Evolutionary conservation across 164 flowering plant species (phyloP).

Genomic region (Vitis rotundifolia): DNA sequence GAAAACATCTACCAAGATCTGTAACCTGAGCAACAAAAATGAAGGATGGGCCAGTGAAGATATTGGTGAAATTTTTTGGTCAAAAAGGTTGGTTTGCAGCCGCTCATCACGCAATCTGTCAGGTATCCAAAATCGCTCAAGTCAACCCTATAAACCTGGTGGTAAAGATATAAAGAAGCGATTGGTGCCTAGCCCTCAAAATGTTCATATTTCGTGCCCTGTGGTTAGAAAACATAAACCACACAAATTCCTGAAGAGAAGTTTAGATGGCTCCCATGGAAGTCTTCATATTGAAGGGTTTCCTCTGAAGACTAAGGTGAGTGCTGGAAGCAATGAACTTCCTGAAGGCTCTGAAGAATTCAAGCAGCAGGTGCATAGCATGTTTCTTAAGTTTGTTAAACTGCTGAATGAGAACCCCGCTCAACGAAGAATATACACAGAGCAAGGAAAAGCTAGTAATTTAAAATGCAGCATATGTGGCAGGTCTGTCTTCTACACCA

Average conservation of each 20-base stretch:
- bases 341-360: slow-evolving; percentile 66
- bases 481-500: slow-evolving; percentile 62
- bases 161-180: slow-evolving; percentile 31
- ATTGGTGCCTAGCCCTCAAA: slow-evolving; percentile 31
- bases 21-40: no score
- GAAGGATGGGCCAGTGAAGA: no score
- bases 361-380: slow-evolving; percentile 48
- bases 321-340: slow-evolving; percentile 35
- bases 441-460: slow-evolving; percentile 46
- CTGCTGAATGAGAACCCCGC: slow-evolving; percentile 60
- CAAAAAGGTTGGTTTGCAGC: no score
- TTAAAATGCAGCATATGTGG: slow-evolving; percentile 65
- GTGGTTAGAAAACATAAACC: slow-evolving; percentile 19
- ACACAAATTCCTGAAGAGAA: slow-evolving; percentile 17
- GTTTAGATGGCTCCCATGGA: slow-evolving; percentile 17
- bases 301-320: slow-evolving; percentile 14
- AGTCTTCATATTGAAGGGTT: slow-evolving; percentile 14
- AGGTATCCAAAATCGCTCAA: not conserved
- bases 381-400: slow-evolving; percentile 59
- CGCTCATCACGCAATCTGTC: slow-evolving; percentile 4
- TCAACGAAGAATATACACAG: slow-evolving; percentile 40
- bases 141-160: no score
- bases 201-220: slow-evolving; percentile 9
- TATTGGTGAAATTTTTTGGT: no score
- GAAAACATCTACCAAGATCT: no score